Base-by-base conservation (phyloP, 495 filamentous ascomycete species). In the Bathelium albidoporum region DNA sequence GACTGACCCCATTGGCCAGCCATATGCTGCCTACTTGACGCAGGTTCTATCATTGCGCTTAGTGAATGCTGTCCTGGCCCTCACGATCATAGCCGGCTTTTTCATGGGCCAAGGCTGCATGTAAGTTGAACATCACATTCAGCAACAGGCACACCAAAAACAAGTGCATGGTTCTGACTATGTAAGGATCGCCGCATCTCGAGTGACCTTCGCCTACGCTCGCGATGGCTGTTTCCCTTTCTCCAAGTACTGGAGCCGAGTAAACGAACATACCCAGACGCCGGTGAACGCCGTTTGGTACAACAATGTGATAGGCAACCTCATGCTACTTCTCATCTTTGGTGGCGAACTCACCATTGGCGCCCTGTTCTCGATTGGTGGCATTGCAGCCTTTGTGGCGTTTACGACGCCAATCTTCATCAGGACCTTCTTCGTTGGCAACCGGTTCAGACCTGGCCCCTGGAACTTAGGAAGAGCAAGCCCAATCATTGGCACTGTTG, bases 271-370 rank as follows among this genome's bases (percentile, higher is more conserved):
- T 73, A 91, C 88, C 4, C 74, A 79, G 31, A 91, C 88, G 0
- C 88, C 88, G 0, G 88, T 91, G 43, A 91, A 90, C 69, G 88
- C 88, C 1, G 88, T 91, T 18, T 85, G 88, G 77, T 81, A 89
- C 73, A 91, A 91, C 68, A 78, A 79, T 31, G 62, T 78, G 16
- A 78, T 91, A 32, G 88, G 88, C 0, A 82, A 85, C 32, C 65
- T 84, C 2, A 78, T 89, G 68, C 79, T 85, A 31, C 76, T 90
- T 5, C 78, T 91, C 11, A 85, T 91, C 63, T 85, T 91, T 61
- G 88, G 80, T 3, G 88, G 88, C 41, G 60, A 72, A 0, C 71
- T 84, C 11, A 87, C 87, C 2, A 86, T 88, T 67, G 86, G 85
- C 10, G 88, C 88, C 7, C 77, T 91, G 24, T 91, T 91, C 78